These are phyloP conservation scores for Ceriops tagal DNA, from an alignment of 345 rosid species.

Conservation along the genomic window DNA sequence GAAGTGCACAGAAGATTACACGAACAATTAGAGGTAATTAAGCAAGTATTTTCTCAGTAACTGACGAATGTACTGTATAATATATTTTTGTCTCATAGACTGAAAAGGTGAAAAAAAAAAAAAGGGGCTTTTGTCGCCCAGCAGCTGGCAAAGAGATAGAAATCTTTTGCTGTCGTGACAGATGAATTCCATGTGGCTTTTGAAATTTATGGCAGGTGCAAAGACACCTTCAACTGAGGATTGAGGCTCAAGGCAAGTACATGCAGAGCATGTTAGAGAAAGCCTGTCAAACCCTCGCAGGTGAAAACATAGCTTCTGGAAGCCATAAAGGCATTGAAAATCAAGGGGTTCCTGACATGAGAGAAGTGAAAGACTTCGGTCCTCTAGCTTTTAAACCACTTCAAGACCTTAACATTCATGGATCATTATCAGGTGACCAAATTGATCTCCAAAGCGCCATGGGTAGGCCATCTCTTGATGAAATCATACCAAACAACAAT, in stretches of 20 bases:
- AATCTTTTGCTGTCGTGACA: neutral
- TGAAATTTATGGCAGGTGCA: conserved; percentile 54
- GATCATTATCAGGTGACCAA: conserved; percentile 31
- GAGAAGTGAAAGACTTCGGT: conserved; percentile 39
- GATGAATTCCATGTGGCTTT: neutral
- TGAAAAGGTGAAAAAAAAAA: too few relatives aligned
- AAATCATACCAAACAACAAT: conserved; percentile 36
- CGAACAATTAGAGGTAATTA: conserved; percentile 34
- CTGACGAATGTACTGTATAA: too few relatives aligned
- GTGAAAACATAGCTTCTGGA: conserved; percentile 56
- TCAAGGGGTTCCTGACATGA: conserved; percentile 42
- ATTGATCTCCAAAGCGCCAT: conserved; percentile 56
- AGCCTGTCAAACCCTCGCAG: conserved; percentile 88
- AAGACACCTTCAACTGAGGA: conserved; percentile 91
- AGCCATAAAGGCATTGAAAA: conserved; percentile 48
- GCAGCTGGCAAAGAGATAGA: neutral
- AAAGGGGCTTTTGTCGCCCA: too few relatives aligned
- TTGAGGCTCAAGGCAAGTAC: conserved; percentile 97
- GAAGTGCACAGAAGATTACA: conserved; percentile 31
- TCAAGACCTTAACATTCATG: conserved; percentile 92
- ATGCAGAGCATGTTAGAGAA: conserved; percentile 94
- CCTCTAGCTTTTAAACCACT: conserved; percentile 69
- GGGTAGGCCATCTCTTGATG: conserved; percentile 51
- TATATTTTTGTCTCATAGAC: too few relatives aligned
- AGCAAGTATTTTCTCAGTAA: neutral